Evolutionary conservation across 805 yeast genomes (phyloP), one percentile per base, ranked within the genome.

Genomic region (Candida koratica): DNA sequence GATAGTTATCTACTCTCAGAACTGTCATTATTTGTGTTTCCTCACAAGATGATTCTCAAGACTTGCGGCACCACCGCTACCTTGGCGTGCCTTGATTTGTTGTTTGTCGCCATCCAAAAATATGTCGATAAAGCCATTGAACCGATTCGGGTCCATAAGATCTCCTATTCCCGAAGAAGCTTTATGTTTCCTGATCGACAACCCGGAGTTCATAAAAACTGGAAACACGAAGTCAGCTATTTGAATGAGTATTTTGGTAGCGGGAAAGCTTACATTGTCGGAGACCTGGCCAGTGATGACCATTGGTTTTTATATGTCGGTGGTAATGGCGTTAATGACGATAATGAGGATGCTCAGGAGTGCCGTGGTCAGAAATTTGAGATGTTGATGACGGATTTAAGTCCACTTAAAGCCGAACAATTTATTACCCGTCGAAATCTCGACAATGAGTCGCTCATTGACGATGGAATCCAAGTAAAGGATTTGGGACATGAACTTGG

Each of bases 11-110:
- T 90, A 41, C 71, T 90, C 42, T 80, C 90, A 39, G 98, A 90
- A 61, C 83, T 94, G 31, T 84, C 96, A 12, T 64, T 93, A 52
- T 89, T 90, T 61, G 94, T 93, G 17, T 90, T 81, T 55, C 79
- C 84, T 13, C 89, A 88, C 61, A 87, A 84, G 57, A 50, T 93
- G 44, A 79, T 90, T 33, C 70, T 90, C 53, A 90, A 90, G 60
- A 90, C 98, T 4, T 90, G 98, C 58, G 98, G 98, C 6, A 89
- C 97, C 4, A 90, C 97, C 1, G 87, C 96, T 1, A 82, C 96
- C 1, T 69, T 90, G 39, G 74, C 78, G 16, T 90, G 96, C 46
- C 60, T 90, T 17, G 77, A 76, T 17, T 71, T 75, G 34, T 60
- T 90, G 34, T 75, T 84, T 43, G 74, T 75, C 31, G 47, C 49